phyloP scores from a whole-genome alignment of 768 basidiomycete genomes.

The Suillus spraguei region DNA sequence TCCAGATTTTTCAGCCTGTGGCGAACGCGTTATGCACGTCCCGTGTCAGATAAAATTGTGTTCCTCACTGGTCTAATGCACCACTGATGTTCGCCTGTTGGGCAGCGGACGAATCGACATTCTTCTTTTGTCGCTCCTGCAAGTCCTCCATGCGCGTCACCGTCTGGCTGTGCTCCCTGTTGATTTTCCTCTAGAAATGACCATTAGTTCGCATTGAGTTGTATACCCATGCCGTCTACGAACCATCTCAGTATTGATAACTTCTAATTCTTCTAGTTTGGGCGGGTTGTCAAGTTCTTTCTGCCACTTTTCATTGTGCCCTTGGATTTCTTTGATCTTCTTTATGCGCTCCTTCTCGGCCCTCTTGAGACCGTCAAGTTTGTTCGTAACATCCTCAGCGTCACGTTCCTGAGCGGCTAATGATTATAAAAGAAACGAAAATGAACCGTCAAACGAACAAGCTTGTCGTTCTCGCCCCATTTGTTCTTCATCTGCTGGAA shows the following conservation, averaged over 20 bases:
- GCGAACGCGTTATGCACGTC: not conserved
- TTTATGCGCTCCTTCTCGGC: conserved; percentile 61
- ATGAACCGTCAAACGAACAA: conserved; percentile 43
- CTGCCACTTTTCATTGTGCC: conserved; percentile 49
- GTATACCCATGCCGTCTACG: conserved; percentile 17
- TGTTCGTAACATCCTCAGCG: conserved; percentile 48
- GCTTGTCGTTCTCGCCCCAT: conserved; percentile 49
- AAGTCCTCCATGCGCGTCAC: conserved; percentile 35
- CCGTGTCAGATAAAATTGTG: not conserved
- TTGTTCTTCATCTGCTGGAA: conserved; percentile 52
- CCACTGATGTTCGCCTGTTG: conserved; percentile 35
- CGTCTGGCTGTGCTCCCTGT: conserved; percentile 26
- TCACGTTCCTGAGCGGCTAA: conserved; percentile 51
- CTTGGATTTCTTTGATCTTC: conserved; percentile 56
- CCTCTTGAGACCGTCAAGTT: conserved; percentile 57
- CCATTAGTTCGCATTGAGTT: not conserved
- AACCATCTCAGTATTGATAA: conserved; percentile 50
- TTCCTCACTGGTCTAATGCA: conserved; percentile 31
- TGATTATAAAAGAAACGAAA: conserved; percentile 11
- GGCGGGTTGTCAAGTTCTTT: conserved; percentile 53
- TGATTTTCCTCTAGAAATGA: conserved; percentile 29
- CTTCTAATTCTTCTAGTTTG: conserved; percentile 49
- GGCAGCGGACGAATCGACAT: conserved; percentile 37
- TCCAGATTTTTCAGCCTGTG: conserved; percentile 58
- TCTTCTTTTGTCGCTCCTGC: conserved; percentile 39